Base-by-base conservation (phyloP, 2,329 filamentous ascomycete species). In the Pseudopyricularia javanii region DNA sequence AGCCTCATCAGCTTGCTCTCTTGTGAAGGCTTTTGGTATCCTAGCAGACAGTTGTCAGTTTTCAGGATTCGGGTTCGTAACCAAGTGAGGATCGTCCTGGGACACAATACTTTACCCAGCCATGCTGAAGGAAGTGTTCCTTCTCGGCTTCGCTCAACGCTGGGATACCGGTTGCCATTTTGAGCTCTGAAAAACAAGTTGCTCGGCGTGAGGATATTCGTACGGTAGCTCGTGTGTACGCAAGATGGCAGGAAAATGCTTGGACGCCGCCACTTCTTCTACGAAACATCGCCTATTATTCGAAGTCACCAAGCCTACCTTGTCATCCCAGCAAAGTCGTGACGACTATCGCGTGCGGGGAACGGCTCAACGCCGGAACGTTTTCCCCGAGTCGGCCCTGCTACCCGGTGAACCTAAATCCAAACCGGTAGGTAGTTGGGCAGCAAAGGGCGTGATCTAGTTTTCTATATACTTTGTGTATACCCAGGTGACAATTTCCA, bases 121-220 rank as follows among this genome's bases (percentile, higher is more conserved):
- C 70, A 53, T 69, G 64, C 32, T 61, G 53, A 8, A 69, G 58
- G 55, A 71, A 72, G 55, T 71, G 68, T 37, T 69, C 67, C 59
- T 68, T 71, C 50, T 72, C 64, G 32, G 65, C 67, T 1, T 66
- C 62, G 0, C 64, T 69, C 17, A 72, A 64, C 8, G 62, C 61
- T 43, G 37, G 37, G 17, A 20, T 4, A 43, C 7, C 6, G n/a
- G 17, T n/a, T 8, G 11, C 24, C 37, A 43, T 43, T 12, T 20
- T 43, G 3, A 4, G n/a, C 11, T n/a, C 6, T 20, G 20, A 43
- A 22, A 9, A 37, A 40, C n/a, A 43, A 17, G n/a, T n/a, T n/a
- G n/a, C n/a, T n/a, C 17, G 22, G 17, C n/a, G 20, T 20, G 8
- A 3, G 20, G 8, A n/a, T 43, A 20, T 20, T 4, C 15, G n/a